A percentile compares a stretch with the other conserved stretches of the same genome.
These are phyloP conservation scores for Cucumis melo DNA, from an alignment of 306 rosid species.

Conservation along the genomic window DNA sequence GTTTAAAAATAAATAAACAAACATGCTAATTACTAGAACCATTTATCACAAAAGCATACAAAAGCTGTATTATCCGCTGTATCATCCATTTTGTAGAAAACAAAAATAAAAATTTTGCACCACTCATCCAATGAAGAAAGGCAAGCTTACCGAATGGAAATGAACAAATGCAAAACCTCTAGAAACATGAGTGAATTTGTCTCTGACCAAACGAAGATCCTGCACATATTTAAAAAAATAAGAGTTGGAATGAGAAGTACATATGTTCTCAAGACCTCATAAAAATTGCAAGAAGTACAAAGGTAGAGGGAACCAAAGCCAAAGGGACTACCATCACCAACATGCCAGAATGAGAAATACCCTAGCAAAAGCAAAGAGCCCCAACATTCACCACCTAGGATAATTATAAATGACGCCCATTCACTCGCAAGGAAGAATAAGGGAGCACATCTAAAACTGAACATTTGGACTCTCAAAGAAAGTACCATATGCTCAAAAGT, in stretches of 20 bases:
- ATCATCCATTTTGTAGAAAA: neutral
- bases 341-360: neutral
- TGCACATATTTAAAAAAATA: conserved; percentile 22
- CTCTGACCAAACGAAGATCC: conserved; percentile 98
- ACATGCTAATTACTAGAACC: neutral
- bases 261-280: neutral
- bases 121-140: neutral
- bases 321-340: neutral
- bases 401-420: neutral
- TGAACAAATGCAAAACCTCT: conserved; percentile 98
- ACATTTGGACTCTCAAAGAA: neutral
- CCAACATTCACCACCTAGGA: neutral
- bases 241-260: neutral
- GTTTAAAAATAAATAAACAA: neutral
- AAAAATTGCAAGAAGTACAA: neutral
- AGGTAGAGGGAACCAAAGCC: neutral
- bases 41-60: neutral
- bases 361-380: neutral
- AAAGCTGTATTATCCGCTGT: neutral
- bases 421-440: neutral
- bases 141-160: conserved; percentile 70
- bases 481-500: neutral
- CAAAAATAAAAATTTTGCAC: neutral
- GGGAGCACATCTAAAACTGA: neutral
- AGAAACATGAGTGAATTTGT: conserved; percentile 95